Conservation (phyloP, 2,329 filamentous ascomycete species). For the Nemania serpens region DNA sequence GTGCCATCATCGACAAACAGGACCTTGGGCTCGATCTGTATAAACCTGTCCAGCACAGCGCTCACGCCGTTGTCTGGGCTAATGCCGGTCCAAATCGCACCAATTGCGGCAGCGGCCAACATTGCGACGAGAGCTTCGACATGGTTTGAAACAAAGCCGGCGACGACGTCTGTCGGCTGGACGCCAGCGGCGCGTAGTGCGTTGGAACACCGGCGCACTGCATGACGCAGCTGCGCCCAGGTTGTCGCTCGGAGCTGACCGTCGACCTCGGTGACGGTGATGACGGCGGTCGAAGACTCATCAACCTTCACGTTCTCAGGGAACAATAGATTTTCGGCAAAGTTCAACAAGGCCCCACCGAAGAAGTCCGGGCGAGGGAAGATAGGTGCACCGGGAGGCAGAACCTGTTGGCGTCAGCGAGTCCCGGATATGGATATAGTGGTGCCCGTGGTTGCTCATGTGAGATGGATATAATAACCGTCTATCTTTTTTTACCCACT, state of each 20-base stretch:
- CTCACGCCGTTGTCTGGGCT: conserved; percentile 91
- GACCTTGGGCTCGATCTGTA: conserved; percentile 81
- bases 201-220: conserved; percentile 73
- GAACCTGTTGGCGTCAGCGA: conserved; percentile 56
- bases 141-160: conserved; percentile 86
- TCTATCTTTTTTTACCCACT: neutral
- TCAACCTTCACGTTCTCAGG: conserved; percentile 63
- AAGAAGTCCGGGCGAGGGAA: conserved; percentile 92
- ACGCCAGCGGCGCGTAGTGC: conserved; percentile 72
- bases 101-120: conserved; percentile 79
- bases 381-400: conserved; percentile 70
- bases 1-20: conserved; percentile 83
- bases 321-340: conserved; percentile 92
- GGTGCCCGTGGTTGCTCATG: conserved; percentile 1
- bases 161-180: conserved; percentile 59
- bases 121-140: conserved; percentile 85
- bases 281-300: conserved; percentile 69
- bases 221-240: conserved; percentile 80
- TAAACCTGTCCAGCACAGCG: conserved; percentile 84
- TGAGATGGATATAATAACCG: neutral
- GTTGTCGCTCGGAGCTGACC: conserved; percentile 62
- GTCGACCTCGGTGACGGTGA: conserved; percentile 77
- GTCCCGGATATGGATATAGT: neutral
- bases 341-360: conserved; percentile 78
- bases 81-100: conserved; percentile 90